Percentiles rank a stretch among this genome's conserved stretches.
Conservation (phyloP, 2,329 filamentous ascomycete genomes). For the Laburnicola sp. region DNA sequence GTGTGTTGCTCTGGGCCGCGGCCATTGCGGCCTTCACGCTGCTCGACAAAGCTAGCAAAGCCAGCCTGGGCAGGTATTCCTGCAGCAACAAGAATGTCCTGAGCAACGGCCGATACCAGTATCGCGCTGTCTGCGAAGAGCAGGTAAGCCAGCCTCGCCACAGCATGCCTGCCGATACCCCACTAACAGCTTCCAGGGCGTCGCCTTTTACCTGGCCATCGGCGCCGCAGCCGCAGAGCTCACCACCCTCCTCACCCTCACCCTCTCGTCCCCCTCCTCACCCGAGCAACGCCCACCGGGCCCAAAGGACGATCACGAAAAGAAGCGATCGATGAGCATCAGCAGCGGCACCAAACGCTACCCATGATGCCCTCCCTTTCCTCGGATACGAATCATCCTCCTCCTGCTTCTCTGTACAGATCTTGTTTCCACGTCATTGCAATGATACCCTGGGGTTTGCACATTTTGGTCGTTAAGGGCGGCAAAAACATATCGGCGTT, state of each 20-base stretch:
- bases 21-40: constrained; percentile 40
- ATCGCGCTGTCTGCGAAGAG: constrained; percentile 44
- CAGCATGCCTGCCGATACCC: not conserved
- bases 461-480: constrained; percentile 15
- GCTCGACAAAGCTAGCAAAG: constrained; percentile 42
- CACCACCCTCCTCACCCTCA: constrained; percentile 38
- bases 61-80: constrained; percentile 42
- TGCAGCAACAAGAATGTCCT: constrained; percentile 39
- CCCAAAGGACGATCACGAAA: constrained; percentile 13
- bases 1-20: constrained; percentile 39
- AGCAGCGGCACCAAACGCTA: constrained; percentile 12
- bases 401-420: constrained; percentile 13
- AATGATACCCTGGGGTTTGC: constrained; percentile 19
- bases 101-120: constrained; percentile 43
- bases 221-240: constrained; percentile 38
- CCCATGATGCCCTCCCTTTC: constrained; percentile 11
- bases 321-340: constrained; percentile 18
- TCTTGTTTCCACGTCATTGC: constrained; percentile 12
- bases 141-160: constrained; percentile 29
- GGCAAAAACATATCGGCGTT: constrained; percentile 15
- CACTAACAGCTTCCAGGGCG: constrained; percentile 31
- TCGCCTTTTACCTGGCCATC: constrained; percentile 44
- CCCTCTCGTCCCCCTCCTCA: constrained; percentile 33
- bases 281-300: constrained; percentile 18
- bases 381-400: constrained; percentile 1